phyloP scores from a whole-genome alignment of 2,329 filamentous ascomycete species.

The Cyphellophora europaea region DNA sequence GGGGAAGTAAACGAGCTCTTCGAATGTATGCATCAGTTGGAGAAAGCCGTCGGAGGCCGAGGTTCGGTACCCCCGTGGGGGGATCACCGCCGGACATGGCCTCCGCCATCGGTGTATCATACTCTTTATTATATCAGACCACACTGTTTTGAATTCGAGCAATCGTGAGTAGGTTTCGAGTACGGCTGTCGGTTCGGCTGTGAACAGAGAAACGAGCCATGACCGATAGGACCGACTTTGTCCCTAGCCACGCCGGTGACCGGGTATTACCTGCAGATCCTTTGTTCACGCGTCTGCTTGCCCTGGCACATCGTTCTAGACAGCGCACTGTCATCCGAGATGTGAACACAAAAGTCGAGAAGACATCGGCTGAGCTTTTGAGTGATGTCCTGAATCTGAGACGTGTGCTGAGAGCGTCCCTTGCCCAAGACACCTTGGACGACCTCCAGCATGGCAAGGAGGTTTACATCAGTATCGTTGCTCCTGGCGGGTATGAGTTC shows the following conservation, averaged over 20 bases:
- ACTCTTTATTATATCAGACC: too few relatives aligned
- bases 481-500: slow-evolving; percentile 28
- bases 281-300: slow-evolving; percentile 24
- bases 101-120: too few relatives aligned
- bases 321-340: slow-evolving; percentile 23
- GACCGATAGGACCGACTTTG: slow-evolving; percentile 19
- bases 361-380: slow-evolving; percentile 24
- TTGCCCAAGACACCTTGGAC: slow-evolving; percentile 12
- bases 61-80: slow-evolving; percentile 6
- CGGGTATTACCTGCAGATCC: slow-evolving; percentile 24
- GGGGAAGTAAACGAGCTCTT: not conserved
- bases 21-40: too few relatives aligned
- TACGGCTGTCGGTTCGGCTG: too few relatives aligned
- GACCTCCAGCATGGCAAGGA: slow-evolving; percentile 21
- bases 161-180: too few relatives aligned
- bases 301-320: slow-evolving; percentile 21
- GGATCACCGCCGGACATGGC: too few relatives aligned
- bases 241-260: slow-evolving; percentile 22
- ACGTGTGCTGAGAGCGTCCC: slow-evolving; percentile 13
- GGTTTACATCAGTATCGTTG: slow-evolving; percentile 25
- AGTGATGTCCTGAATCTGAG: slow-evolving; percentile 24
- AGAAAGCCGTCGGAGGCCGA: slow-evolving; percentile 3
- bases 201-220: too few relatives aligned
- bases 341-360: slow-evolving; percentile 23
- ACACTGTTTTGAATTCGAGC: too few relatives aligned